These are phyloP conservation scores for Chrysoporthe cubensis DNA, from an alignment of 2,329 filamentous ascomycete species.

Conservation along the genomic window DNA sequence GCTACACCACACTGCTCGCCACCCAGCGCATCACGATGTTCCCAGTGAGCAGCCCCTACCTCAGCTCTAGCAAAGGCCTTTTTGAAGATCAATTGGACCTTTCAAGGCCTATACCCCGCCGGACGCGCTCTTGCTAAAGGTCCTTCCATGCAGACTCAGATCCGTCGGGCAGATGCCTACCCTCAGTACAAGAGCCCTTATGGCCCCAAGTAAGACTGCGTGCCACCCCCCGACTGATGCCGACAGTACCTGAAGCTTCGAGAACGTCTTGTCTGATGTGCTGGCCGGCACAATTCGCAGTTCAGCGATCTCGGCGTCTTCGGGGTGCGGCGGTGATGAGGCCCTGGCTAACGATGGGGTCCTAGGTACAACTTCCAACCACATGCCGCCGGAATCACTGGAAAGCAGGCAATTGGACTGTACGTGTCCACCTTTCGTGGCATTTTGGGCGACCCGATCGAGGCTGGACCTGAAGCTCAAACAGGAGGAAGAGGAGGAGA, in stretches of 20 bases:
- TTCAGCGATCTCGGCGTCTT: background rate
- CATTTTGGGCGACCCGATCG: background rate
- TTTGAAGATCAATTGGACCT: constrained; percentile 5
- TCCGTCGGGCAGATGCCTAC: constrained; percentile 42
- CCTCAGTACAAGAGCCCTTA: constrained; percentile 63
- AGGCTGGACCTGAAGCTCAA: background rate
- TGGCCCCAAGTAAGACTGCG: constrained; percentile 65
- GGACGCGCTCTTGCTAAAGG: constrained; percentile 36
- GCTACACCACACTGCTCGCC: constrained; percentile 31
- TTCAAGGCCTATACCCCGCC: background rate
- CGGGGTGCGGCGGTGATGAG: constrained; percentile 1
- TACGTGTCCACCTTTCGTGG: constrained; percentile 45
- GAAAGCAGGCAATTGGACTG: constrained; percentile 52
- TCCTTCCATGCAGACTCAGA: constrained; percentile 45
- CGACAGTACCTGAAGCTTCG: constrained; percentile 10
- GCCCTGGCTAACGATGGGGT: constrained; percentile 36
- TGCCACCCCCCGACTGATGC: constrained; percentile 11
- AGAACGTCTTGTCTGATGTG: background rate
- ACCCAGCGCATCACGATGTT: constrained; percentile 35
- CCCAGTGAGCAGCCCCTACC: constrained; percentile 32
- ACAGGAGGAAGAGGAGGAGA: background rate
- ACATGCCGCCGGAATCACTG: constrained; percentile 57
- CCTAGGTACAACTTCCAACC: constrained; percentile 63
- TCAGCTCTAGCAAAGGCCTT: background rate
- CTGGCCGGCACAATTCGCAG: too few relatives aligned